phyloP scores from a whole-genome alignment of 23 red algal genomes.

The Gracilaria vermiculophylla region DNA sequence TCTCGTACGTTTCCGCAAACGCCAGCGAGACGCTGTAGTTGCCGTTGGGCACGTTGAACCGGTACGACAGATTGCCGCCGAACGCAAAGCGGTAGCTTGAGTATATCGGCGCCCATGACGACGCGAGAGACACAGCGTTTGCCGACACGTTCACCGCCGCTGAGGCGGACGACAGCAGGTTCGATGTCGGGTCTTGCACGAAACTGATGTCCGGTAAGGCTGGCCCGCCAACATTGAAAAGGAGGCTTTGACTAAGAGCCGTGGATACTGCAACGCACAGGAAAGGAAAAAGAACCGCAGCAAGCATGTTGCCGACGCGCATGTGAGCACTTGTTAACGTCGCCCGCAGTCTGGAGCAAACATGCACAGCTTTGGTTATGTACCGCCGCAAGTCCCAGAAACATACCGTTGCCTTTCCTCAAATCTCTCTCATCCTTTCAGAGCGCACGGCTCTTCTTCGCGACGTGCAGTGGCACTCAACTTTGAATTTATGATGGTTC shows the following conservation, averaged over 20 bases:
- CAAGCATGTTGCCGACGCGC: neutral
- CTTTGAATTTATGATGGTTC: too few species aligned
- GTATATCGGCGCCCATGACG: slow-evolving; percentile 42
- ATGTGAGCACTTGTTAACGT: neutral
- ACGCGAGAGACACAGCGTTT: neutral
- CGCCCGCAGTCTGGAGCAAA: too few species aligned
- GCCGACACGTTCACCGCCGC: neutral
- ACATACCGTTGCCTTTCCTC: too few species aligned
- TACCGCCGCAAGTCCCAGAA: too few species aligned
- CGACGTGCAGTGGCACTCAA: too few species aligned
- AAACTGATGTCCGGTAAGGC: neutral
- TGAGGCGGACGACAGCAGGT: neutral
- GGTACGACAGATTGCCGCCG: slow-evolving; percentile 38
- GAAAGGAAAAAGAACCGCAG: neutral
- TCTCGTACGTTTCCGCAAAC: slow-evolving; percentile 44
- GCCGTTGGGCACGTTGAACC: slow-evolving; percentile 25
- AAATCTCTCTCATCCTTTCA: too few species aligned
- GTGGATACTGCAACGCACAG: neutral
- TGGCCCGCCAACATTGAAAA: neutral
- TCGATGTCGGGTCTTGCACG: neutral
- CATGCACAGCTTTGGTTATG: too few species aligned
- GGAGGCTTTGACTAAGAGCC: neutral
- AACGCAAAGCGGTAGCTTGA: slow-evolving; percentile 35
- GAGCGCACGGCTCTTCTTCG: too few species aligned
- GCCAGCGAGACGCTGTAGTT: slow-evolving; percentile 18